Conservation (phyloP, 768 basidiomycete species). For the Sistotremastrum suecicum region DNA sequence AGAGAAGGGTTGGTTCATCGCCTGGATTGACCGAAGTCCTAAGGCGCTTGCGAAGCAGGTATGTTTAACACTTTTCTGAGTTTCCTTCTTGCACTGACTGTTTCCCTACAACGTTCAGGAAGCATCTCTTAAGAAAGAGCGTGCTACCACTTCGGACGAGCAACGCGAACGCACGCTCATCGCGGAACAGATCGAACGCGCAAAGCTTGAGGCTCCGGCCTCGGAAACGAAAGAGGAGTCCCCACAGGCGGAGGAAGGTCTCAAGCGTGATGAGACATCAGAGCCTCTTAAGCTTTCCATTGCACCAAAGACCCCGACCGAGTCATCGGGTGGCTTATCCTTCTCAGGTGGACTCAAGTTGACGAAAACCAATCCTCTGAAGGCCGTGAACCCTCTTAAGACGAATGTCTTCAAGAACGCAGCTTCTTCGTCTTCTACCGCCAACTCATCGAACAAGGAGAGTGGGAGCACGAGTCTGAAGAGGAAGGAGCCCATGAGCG, state of each 20-base stretch:
- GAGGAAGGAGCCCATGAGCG: constrained; percentile 61
- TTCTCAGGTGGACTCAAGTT: constrained; percentile 35
- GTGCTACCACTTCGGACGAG: constrained; percentile 84
- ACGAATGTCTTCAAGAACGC: constrained; percentile 60
- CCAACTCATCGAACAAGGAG: constrained; percentile 14
- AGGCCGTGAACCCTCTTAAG: constrained; percentile 51
- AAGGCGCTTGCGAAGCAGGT: constrained; percentile 87
- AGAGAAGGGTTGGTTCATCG: constrained; percentile 95
- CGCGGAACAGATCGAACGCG: constrained; percentile 88
- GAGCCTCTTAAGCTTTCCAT: constrained; percentile 71
- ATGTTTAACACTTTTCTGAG: constrained; percentile 12
- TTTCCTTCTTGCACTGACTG: neutral
- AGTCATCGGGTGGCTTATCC: constrained; percentile 20
- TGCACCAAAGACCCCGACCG: constrained; percentile 32
- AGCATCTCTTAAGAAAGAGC: constrained; percentile 82
- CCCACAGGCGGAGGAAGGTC: constrained; percentile 34
- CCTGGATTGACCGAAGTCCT: constrained; percentile 95
- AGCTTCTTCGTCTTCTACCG: constrained; percentile 19
- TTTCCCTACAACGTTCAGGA: constrained; percentile 30
- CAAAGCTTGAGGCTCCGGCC: constrained; percentile 36
- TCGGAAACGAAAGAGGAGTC: constrained; percentile 18
- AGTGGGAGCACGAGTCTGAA: constrained; percentile 31
- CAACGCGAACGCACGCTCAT: constrained; percentile 84
- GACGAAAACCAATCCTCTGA: constrained; percentile 49
- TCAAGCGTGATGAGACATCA: constrained; percentile 56